Evolutionary conservation across 2,329 filamentous ascomycete species (phyloP).

Genomic region (Beauveria medogensis): DNA sequence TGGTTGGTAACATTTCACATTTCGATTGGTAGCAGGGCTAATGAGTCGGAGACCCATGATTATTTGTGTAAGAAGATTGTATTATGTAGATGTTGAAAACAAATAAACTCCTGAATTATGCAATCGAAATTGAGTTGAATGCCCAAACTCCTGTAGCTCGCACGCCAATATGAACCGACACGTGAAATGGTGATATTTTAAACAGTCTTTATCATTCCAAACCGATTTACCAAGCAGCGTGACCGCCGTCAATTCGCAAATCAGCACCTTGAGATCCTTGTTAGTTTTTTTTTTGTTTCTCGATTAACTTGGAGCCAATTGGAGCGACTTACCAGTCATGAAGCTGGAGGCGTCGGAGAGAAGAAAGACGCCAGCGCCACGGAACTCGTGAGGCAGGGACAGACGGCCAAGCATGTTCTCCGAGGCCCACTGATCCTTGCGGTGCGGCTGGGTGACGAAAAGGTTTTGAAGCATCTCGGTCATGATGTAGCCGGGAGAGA

Average conservation of each 20-base stretch:
- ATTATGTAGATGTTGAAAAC: not conserved
- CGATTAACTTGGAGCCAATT: not conserved
- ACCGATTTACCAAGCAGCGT: slow-evolving; percentile 46
- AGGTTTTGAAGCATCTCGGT: slow-evolving; percentile 78
- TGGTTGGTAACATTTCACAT: no score
- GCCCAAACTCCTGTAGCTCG: not conserved
- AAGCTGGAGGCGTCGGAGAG: slow-evolving; percentile 63
- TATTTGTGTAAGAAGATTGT: no score
- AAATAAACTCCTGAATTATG: not conserved
- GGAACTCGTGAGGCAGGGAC: slow-evolving; percentile 60
- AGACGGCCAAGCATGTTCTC: slow-evolving; percentile 77
- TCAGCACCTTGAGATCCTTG: slow-evolving; percentile 33
- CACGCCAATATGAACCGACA: not conserved
- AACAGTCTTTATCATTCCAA: not conserved
- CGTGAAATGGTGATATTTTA: not conserved
- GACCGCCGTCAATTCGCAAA: slow-evolving; percentile 63
- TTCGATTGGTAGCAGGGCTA: no score
- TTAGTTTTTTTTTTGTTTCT: not conserved
- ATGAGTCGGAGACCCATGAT: no score
- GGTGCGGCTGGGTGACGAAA: slow-evolving; percentile 67
- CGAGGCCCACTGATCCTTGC: slow-evolving; percentile 60
- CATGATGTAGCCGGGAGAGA: slow-evolving; percentile 73
- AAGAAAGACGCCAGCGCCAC: slow-evolving; percentile 64
- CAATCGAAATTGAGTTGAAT: not conserved
- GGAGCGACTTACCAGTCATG: slow-evolving; percentile 53